Conservation (phyloP, 139 green algal genomes). For the Penium margaritaceum region DNA sequence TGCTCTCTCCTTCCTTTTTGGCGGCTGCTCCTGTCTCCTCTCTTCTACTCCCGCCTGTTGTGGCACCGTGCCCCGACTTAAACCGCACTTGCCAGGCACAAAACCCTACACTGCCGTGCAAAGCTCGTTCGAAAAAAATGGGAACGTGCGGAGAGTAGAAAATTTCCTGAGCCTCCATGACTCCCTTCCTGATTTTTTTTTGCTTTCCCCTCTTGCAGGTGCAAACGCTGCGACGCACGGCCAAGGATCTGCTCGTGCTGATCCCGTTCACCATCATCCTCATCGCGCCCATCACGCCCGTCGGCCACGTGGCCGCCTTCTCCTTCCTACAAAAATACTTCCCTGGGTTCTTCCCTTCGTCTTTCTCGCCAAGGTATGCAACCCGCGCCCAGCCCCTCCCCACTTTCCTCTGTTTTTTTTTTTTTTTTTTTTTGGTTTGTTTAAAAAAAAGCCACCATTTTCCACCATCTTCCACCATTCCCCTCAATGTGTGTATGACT, state of each 20-base stretch:
- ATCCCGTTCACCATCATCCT: slow-evolving; percentile 71
- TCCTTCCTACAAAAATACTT: slow-evolving; percentile 96
- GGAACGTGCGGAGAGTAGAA: too few relatives aligned
- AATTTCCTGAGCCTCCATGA: too few relatives aligned
- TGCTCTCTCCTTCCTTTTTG: too few relatives aligned
- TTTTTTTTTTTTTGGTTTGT: neutral
- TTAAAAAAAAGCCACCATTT: neutral
- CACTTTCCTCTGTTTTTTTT: neutral
- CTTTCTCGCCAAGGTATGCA: neutral
- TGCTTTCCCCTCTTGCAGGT: slow-evolving; percentile 25
- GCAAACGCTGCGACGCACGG: slow-evolving; percentile 72
- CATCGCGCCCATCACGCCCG: slow-evolving; percentile 74
- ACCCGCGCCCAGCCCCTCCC: neutral
- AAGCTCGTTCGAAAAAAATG: too few relatives aligned
- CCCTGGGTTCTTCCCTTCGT: slow-evolving; percentile 48
- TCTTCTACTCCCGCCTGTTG: too few relatives aligned
- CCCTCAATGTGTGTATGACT: too few relatives aligned
- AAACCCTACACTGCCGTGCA: too few relatives aligned
- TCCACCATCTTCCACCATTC: neutral
- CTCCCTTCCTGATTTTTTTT: neutral
- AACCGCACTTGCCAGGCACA: too few relatives aligned
- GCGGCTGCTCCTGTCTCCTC: too few relatives aligned
- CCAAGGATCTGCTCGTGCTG: slow-evolving; percentile 82
- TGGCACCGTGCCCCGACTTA: too few relatives aligned
- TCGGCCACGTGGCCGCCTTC: slow-evolving; percentile 96